Evolutionary conservation across 169 alveolate genomes (phyloP).

Genomic region (Cryptosporidium felis): DNA sequence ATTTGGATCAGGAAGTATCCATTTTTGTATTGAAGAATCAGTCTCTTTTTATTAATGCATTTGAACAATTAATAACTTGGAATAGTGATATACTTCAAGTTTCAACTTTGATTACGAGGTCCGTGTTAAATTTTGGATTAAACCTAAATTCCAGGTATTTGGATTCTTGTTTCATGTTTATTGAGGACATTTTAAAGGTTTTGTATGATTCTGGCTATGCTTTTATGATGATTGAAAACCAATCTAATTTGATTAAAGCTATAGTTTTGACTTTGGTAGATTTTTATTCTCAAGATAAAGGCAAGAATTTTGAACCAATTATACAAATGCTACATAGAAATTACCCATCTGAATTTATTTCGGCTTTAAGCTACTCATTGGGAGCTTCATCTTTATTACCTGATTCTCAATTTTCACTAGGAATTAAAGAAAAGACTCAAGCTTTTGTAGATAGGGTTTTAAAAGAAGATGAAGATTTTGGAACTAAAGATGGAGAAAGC

Average conservation of each 20-base stretch:
- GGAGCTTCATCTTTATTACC: neutral
- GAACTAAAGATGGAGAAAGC: neutral
- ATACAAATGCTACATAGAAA: neutral
- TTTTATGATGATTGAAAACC: neutral
- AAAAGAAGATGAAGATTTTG: neutral
- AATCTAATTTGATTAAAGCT: neutral
- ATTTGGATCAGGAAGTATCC: neutral
- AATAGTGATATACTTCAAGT: slow-evolving; percentile 25
- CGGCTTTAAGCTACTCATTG: slow-evolving; percentile 23
- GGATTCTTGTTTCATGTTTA: neutral
- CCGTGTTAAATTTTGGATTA: slow-evolving; percentile 16
- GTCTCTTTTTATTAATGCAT: neutral
- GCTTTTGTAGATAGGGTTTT: neutral
- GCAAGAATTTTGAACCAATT: neutral
- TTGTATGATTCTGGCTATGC: neutral
- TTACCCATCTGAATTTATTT: slow-evolving; percentile 13
- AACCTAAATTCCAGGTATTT: neutral
- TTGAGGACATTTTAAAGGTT: neutral
- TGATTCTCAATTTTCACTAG: neutral
- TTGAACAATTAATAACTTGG: slow-evolving; percentile 22
- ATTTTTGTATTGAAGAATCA: neutral
- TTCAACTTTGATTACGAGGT: slow-evolving; percentile 4
- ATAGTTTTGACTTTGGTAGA: slow-evolving; percentile 5
- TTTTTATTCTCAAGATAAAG: neutral
- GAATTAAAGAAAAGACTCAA: slow-evolving; percentile 2